Evolutionary conservation across 2,329 filamentous ascomycete genomes (phyloP).

Genomic region (Sordariomycetes sp.): DNA sequence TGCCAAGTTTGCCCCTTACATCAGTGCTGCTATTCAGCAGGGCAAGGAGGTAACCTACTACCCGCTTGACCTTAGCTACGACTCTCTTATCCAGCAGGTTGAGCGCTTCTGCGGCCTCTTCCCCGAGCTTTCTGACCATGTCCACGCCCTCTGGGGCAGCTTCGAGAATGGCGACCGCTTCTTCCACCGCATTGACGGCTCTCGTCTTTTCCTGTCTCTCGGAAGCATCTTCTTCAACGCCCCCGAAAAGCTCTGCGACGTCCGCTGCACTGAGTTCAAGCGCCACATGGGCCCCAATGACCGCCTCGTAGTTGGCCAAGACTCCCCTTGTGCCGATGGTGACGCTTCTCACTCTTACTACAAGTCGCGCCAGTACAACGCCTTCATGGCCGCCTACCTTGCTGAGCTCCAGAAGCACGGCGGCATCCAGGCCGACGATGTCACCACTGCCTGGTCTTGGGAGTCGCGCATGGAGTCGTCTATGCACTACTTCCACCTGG

Average conservation of each 20-base stretch:
- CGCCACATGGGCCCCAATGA: conserved; percentile 5
- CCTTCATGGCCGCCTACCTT: conserved; percentile 3
- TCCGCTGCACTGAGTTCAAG: conserved; percentile 10
- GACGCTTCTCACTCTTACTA: background rate
- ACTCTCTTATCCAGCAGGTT: conserved; percentile 7
- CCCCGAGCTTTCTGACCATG: no score
- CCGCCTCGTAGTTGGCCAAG: conserved; percentile 3
- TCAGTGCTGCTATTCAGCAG: conserved; percentile 8
- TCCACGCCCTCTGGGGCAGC: conserved; percentile 10
- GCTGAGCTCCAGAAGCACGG: background rate
- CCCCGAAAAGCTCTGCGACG: conserved; percentile 7
- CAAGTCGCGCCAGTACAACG: background rate
- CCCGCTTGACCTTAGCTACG: conserved; percentile 8
- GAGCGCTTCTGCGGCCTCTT: conserved; percentile 5
- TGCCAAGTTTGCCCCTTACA: conserved; percentile 11
- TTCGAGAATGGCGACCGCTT: conserved; percentile 11
- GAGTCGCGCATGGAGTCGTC: background rate
- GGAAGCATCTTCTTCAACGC: conserved; percentile 12
- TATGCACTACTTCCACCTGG: conserved; percentile 4
- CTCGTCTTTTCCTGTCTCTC: conserved; percentile 9
- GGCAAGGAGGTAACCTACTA: conserved; percentile 9
- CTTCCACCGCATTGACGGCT: conserved; percentile 3
- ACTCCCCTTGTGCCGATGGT: background rate
- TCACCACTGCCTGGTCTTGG: background rate
- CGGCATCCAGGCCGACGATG: background rate